Evolutionary conservation across 345 rosid species (phyloP).

Genomic region (Eucalyptus curtisii): DNA sequence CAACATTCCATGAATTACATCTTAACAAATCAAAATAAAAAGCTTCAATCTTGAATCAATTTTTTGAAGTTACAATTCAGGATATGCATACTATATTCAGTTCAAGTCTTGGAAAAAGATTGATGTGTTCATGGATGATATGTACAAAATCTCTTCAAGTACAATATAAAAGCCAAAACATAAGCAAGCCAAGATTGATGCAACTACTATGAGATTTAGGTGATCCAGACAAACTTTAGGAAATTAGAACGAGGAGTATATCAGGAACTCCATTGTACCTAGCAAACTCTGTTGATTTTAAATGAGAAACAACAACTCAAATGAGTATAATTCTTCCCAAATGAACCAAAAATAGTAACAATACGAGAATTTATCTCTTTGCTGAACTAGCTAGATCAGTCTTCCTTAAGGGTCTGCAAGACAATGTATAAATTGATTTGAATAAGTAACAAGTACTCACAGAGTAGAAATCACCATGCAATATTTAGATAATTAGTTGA

Average conservation of each 20-base stretch:
- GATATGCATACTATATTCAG: too few relatives aligned
- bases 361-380: constrained; percentile 50
- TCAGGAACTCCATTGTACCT: background rate
- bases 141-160: background rate
- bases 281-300: background rate
- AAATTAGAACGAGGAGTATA: background rate
- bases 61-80: background rate
- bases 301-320: constrained; percentile 48
- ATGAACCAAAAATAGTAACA: constrained; percentile 65
- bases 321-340: constrained; percentile 73
- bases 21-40: background rate
- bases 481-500: background rate
- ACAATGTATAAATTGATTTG: constrained; percentile 44
- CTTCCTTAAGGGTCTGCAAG: constrained; percentile 81
- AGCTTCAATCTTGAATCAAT: background rate
- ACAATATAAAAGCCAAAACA: background rate
- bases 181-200: background rate
- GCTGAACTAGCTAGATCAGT: constrained; percentile 54
- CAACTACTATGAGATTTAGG: background rate
- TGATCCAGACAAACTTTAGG: background rate
- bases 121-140: background rate
- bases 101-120: too few relatives aligned
- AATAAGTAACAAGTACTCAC: constrained; percentile 80
- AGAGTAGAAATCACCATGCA: background rate
- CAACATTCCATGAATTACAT: background rate